phyloP scores from a whole-genome alignment of 768 basidiomycete genomes.

The Xerocomellus intermedius region DNA sequence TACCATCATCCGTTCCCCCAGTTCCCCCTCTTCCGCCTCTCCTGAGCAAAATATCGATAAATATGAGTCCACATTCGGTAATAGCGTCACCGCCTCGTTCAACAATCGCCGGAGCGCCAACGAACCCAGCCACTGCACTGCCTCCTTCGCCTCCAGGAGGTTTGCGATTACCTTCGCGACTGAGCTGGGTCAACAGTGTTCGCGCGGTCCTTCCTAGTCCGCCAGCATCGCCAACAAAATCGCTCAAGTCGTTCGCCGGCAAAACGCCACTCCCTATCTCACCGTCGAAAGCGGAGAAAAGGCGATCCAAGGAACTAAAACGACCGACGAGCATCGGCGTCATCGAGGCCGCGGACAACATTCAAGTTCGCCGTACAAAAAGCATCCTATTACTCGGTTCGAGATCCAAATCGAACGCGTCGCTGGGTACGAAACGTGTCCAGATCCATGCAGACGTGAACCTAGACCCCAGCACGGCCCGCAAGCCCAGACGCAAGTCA shows the following conservation, averaged over 20 bases:
- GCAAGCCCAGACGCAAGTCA: slow-evolving; percentile 27
- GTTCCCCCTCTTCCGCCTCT: slow-evolving; percentile 30
- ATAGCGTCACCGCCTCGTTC: slow-evolving; percentile 10
- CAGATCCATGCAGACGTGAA: slow-evolving; percentile 29
- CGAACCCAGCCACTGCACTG: slow-evolving; percentile 11
- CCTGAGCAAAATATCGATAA: slow-evolving; percentile 15
- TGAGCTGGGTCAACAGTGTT: slow-evolving; percentile 28
- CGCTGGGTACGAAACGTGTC: slow-evolving; percentile 26
- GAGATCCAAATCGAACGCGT: slow-evolving; percentile 22
- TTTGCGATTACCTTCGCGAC: slow-evolving; percentile 32
- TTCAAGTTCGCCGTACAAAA: slow-evolving; percentile 28
- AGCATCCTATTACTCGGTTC: slow-evolving; percentile 33
- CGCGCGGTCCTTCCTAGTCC: slow-evolving; percentile 31
- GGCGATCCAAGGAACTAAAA: slow-evolving; percentile 11
- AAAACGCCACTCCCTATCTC: slow-evolving; percentile 3
- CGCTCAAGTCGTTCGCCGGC: slow-evolving; percentile 5
- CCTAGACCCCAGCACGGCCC: slow-evolving; percentile 6
- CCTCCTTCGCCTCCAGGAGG: slow-evolving; percentile 30
- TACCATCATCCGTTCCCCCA: slow-evolving; percentile 24
- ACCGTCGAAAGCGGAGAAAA: slow-evolving; percentile 6
- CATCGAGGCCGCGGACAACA: slow-evolving; percentile 30
- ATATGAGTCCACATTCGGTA: not conserved
- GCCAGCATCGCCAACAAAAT: slow-evolving; percentile 28
- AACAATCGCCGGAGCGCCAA: not conserved
- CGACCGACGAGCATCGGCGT: slow-evolving; percentile 30